Conservation (phyloP, 2,329 filamentous ascomycete species). For the Mollisia scopiformis region DNA sequence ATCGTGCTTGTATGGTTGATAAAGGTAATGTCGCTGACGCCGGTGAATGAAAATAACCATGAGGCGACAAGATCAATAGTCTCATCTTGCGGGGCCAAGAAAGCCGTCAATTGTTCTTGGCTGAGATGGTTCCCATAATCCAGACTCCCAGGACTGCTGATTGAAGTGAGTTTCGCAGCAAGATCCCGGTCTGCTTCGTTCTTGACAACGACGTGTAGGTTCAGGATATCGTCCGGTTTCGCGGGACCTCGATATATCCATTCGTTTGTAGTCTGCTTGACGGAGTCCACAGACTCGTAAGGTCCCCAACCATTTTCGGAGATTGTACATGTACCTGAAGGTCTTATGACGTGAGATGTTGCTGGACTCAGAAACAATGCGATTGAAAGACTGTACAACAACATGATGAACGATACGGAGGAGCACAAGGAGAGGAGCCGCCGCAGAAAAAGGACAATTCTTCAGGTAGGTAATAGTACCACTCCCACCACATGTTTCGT, state of each 20-base stretch:
- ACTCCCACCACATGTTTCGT: not conserved
- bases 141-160: conserved; percentile 44
- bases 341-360: not conserved
- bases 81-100: conserved; percentile 43
- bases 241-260: conserved; percentile 10
- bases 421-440: not conserved
- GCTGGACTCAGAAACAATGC: not conserved
- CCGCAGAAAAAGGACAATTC: not conserved
- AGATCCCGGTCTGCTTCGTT: not conserved
- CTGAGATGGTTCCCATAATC: conserved; percentile 53
- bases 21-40: conserved; percentile 6
- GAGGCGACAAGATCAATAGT: conserved; percentile 40
- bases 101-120: conserved; percentile 43
- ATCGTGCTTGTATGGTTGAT: conserved; percentile 9
- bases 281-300: conserved; percentile 4
- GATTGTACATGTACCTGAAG: not conserved
- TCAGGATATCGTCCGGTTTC: conserved; percentile 4
- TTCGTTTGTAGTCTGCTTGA: not conserved
- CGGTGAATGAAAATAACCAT: conserved; percentile 43
- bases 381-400: not conserved
- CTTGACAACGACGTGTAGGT: conserved; percentile 13
- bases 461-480: not conserved
- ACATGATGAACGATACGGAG: not conserved
- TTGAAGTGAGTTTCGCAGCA: conserved; percentile 1
- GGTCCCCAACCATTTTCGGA: conserved; percentile 3